Conservation (phyloP, 2,329 filamentous ascomycete species). For the Pseudocercospora eumusae region DNA sequence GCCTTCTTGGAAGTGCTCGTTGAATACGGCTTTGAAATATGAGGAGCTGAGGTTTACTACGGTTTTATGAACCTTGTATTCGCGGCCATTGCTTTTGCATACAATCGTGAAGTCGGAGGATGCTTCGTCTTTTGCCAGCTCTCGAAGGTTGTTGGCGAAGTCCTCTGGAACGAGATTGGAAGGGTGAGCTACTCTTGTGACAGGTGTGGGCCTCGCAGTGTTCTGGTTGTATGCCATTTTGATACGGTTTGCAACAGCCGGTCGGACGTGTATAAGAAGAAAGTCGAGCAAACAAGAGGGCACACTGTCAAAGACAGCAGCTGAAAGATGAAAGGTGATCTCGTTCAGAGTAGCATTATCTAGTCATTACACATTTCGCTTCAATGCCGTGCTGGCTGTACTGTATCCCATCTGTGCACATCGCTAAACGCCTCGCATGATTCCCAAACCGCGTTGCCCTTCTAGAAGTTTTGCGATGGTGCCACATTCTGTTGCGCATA, state of each 20-base stretch:
- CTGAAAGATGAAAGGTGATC: neutral
- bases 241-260: neutral
- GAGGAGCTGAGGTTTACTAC: neutral
- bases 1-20: neutral
- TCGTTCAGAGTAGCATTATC: neutral
- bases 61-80: neutral
- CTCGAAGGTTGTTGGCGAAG: neutral
- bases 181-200: neutral
- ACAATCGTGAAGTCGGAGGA: neutral
- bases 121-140: neutral
- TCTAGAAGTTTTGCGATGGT: conserved; percentile 2
- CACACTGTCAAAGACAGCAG: conserved; percentile 5
- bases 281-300: neutral
- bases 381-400: neutral
- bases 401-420: neutral
- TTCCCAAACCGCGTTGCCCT: neutral
- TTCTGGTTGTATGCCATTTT: neutral
- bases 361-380: conserved; percentile 1
- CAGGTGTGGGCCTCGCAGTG: neutral
- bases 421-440: neutral
- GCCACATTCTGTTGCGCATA: neutral
- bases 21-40: neutral
- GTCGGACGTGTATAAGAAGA: neutral
- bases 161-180: neutral
- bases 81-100: neutral